These are phyloP conservation scores for Hebeloma cylindrosporum DNA, from an alignment of 768 basidiomycete genomes.

Conservation along the genomic window DNA sequence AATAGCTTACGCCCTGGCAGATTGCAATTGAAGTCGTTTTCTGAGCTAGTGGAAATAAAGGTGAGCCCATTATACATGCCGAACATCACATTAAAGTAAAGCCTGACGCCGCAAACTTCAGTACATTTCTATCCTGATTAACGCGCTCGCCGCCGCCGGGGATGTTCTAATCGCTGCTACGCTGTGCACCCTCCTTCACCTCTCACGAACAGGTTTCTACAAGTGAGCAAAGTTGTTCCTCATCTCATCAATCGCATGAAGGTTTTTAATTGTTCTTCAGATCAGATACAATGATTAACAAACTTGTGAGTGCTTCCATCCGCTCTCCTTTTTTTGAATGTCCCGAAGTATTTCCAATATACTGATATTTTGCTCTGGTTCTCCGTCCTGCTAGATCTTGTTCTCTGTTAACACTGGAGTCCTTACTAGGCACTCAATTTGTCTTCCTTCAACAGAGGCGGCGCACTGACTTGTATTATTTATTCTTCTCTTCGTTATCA, in stretches of 20 bases:
- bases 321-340: not conserved
- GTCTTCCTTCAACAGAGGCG: not conserved
- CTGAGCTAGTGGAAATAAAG: slow-evolving; percentile 36
- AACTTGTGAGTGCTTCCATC: slow-evolving; percentile 31
- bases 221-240: slow-evolving; percentile 24
- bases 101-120: slow-evolving; percentile 10
- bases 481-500: slow-evolving; percentile 1
- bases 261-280: slow-evolving; percentile 21
- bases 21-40: slow-evolving; percentile 33
- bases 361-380: not conserved
- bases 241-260: not conserved
- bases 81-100: not conserved
- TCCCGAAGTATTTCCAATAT: not conserved
- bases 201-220: slow-evolving; percentile 47
- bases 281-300: slow-evolving; percentile 47
- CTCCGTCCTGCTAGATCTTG: slow-evolving; percentile 36
- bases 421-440: slow-evolving; percentile 35
- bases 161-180: slow-evolving; percentile 45
- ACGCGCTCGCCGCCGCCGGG: slow-evolving; percentile 40
- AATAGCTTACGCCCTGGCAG: slow-evolving; percentile 15
- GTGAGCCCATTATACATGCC: slow-evolving; percentile 18
- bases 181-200: slow-evolving; percentile 38
- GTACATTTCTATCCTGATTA: slow-evolving; percentile 42
- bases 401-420: slow-evolving; percentile 45
- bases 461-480: not conserved